Percentiles rank a stretch among this genome's conserved stretches.
phyloP scores from a whole-genome alignment of 1,284 basidiomycete genomes.

The Boletus mariae region DNA sequence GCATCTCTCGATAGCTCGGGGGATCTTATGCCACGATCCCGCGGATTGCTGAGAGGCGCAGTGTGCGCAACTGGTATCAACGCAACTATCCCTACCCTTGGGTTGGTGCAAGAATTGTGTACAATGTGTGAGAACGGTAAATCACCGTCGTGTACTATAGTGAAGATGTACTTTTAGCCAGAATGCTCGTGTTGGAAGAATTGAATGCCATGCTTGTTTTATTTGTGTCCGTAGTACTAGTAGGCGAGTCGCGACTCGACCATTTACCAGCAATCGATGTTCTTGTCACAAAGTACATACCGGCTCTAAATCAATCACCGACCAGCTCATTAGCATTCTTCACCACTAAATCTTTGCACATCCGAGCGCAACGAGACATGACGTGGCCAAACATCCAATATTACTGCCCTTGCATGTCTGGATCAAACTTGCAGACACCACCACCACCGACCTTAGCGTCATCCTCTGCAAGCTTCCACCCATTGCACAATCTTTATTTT shows the following conservation, averaged over 20 bases:
- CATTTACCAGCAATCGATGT: too few species aligned
- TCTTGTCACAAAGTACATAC: not conserved
- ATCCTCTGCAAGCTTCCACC: conserved; percentile 74
- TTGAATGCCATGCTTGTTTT: not conserved
- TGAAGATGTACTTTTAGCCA: conserved; percentile 8
- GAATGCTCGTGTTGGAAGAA: not conserved
- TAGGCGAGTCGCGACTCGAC: too few species aligned
- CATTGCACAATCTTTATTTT: conserved; percentile 86
- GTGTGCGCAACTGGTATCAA: conserved; percentile 84
- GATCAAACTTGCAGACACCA: conserved; percentile 51
- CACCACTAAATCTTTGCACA: too few species aligned
- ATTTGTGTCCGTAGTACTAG: too few species aligned
- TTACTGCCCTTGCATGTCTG: conserved; percentile 66
- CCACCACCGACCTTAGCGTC: conserved; percentile 73
- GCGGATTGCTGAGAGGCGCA: conserved; percentile 70
- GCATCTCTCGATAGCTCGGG: conserved; percentile 57
- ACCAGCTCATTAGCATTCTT: not conserved
- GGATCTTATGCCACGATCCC: conserved; percentile 90
- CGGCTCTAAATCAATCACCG: not conserved
- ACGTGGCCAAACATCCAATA: conserved; percentile 49
- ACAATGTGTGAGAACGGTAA: conserved; percentile 44
- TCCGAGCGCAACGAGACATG: not conserved
- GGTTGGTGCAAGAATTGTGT: conserved; percentile 69
- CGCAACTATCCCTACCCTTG: conserved; percentile 74
- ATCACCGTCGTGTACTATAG: conserved; percentile 9